phyloP scores from a whole-genome alignment of 1,139 yeast genomes.

The Taphrina confusa region DNA sequence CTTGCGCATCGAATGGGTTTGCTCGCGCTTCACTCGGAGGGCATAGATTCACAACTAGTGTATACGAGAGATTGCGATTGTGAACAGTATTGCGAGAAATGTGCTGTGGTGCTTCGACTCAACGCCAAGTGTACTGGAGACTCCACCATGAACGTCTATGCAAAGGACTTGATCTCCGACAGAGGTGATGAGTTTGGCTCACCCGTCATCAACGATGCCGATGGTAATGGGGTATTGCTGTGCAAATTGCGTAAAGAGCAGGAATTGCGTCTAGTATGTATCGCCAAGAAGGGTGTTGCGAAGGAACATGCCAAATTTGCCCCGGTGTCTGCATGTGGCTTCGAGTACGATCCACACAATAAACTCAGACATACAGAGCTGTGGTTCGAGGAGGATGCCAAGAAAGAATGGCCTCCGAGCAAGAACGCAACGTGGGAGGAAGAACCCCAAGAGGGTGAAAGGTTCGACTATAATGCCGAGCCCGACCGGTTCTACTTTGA shows the following conservation, averaged over 20 bases:
- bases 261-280: slow-evolving; percentile 82
- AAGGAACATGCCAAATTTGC: slow-evolving; percentile 99
- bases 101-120: slow-evolving; percentile 82
- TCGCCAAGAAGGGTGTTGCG: slow-evolving; percentile 93
- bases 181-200: slow-evolving; percentile 54
- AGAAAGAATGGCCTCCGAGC: slow-evolving; percentile 78
- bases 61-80: slow-evolving; percentile 76
- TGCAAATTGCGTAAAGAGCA: slow-evolving; percentile 93
- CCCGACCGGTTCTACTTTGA: slow-evolving; percentile 81
- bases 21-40: slow-evolving; percentile 81
- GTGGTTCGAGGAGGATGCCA: slow-evolving; percentile 92
- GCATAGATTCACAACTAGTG: slow-evolving; percentile 67
- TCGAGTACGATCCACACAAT: slow-evolving; percentile 99
- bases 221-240: slow-evolving; percentile 77
- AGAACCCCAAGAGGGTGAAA: slow-evolving; percentile 66
- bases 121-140: slow-evolving; percentile 79
- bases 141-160: slow-evolving; percentile 77
- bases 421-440: slow-evolving; percentile 95
- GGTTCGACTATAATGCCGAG: slow-evolving; percentile 79
- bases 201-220: slow-evolving; percentile 79
- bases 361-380: slow-evolving; percentile 91
- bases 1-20: slow-evolving; percentile 90
- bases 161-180: slow-evolving; percentile 66
- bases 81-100: slow-evolving; percentile 93
- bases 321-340: slow-evolving; percentile 95